These are phyloP conservation scores for Cladophialophora immunda DNA, from an alignment of 2,329 filamentous ascomycete species.

Conservation along the genomic window DNA sequence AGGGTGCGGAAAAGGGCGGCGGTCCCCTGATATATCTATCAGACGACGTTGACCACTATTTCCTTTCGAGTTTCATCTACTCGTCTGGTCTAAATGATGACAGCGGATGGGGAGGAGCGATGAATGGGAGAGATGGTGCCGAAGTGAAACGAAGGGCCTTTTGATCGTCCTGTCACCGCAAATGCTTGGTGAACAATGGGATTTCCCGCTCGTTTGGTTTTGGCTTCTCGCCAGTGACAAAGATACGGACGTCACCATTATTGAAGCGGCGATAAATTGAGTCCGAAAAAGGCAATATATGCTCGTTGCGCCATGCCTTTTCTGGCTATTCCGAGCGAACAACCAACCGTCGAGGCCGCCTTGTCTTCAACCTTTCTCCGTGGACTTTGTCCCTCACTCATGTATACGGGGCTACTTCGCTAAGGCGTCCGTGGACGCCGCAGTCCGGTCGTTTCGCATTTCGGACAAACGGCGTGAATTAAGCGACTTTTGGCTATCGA, in stretches of 20 bases:
- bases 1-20: neutral
- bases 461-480: neutral
- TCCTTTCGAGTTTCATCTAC: neutral
- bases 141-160: neutral
- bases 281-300: neutral
- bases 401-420: neutral
- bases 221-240: neutral
- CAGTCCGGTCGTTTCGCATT: neutral
- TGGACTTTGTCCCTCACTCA: neutral
- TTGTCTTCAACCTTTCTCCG: neutral
- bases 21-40: neutral
- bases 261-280: slow-evolving; percentile 4
- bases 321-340: slow-evolving; percentile 9
- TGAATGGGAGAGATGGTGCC: neutral
- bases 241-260: neutral
- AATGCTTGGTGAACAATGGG: neutral
- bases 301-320: neutral
- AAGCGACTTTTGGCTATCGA: neutral
- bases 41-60: neutral
- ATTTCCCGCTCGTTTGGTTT: neutral
- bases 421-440: neutral
- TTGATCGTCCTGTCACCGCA: neutral
- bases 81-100: neutral
- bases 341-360: too few relatives aligned
- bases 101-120: neutral